These are phyloP conservation scores for Gymnopus androsaceus DNA, from an alignment of 1,284 basidiomycete genomes.

Conservation along the genomic window DNA sequence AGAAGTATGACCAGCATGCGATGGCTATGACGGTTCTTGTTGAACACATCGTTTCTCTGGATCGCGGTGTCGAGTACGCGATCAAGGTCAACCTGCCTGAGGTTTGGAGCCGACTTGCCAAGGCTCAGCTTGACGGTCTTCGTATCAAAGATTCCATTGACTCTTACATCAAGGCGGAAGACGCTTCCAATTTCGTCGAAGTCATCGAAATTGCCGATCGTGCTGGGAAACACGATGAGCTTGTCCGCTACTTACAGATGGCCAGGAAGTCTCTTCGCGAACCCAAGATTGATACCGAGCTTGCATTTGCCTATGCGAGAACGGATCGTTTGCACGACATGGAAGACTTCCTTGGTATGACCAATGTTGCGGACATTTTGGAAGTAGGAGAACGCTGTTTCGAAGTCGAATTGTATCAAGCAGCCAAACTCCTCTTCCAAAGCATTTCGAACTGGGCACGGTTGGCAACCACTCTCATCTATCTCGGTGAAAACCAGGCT, in stretches of 20 bases:
- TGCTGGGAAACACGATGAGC: constrained; percentile 97
- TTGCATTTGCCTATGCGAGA: constrained; percentile 96
- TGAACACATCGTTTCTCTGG: constrained; percentile 97
- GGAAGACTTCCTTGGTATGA: constrained; percentile 99
- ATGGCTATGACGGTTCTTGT: constrained; percentile 98
- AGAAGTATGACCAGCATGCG: constrained; percentile 91
- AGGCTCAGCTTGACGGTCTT: constrained; percentile 98
- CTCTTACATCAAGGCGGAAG: constrained; percentile 98
- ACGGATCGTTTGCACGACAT: constrained; percentile 97
- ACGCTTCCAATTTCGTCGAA: constrained; percentile 93
- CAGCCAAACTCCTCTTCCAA: constrained; percentile 92
- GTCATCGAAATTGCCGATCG: constrained; percentile 96
- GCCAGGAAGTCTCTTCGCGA: constrained; percentile 97
- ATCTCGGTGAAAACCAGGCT: constrained; percentile 96
- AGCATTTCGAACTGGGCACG: constrained; percentile 99
- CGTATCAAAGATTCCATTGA: constrained; percentile 99
- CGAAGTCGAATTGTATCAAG: constrained; percentile 97
- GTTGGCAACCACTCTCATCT: constrained; percentile 97
- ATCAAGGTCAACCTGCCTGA: constrained; percentile 96
- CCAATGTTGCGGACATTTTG: constrained; percentile 96
- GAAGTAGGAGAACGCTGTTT: constrained; percentile 99
- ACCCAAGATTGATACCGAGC: constrained; percentile 96
- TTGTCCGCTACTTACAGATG: constrained; percentile 98
- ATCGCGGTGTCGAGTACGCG: constrained; percentile 95
- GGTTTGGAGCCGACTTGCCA: constrained; percentile 96